A percentile compares a stretch with the other conserved stretches of the same genome.
These are phyloP conservation scores for Arachis stenosperma DNA, from an alignment of 306 rosid genomes.

Conservation along the genomic window DNA sequence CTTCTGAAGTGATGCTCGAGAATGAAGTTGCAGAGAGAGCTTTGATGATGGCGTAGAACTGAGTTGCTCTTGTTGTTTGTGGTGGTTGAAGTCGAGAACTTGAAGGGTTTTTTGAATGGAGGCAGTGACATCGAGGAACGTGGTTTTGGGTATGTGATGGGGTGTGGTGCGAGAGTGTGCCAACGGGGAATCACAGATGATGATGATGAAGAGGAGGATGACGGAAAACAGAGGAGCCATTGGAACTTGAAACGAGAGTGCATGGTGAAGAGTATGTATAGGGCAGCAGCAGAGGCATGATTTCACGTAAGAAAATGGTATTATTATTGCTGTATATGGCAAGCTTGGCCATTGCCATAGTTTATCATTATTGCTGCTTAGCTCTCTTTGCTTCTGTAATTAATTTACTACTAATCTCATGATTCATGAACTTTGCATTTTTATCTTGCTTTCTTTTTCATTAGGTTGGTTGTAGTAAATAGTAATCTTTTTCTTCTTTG, in stretches of 20 bases:
- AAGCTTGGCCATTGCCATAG: slow-evolving; percentile 17
- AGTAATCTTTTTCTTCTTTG: not conserved
- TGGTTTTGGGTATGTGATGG: slow-evolving; percentile 34
- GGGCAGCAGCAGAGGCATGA: not conserved
- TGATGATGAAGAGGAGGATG: slow-evolving; percentile 36
- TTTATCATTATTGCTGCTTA: not conserved
- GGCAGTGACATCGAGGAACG: slow-evolving; percentile 56
- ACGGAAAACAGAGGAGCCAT: slow-evolving; percentile 28
- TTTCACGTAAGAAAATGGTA: slow-evolving; percentile 44
- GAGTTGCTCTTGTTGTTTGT: not conserved
- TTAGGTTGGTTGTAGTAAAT: no score
- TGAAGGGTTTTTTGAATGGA: slow-evolving; percentile 44
- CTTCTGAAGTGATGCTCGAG: slow-evolving; percentile 59
- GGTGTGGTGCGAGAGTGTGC: slow-evolving; percentile 48
- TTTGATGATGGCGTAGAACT: slow-evolving; percentile 2
- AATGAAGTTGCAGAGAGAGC: slow-evolving; percentile 49
- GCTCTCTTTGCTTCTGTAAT: slow-evolving; percentile 5
- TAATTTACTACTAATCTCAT: slow-evolving; percentile 15
- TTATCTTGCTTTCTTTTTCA: slow-evolving; percentile 13
- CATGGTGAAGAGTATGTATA: not conserved
- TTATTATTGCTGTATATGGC: slow-evolving; percentile 6
- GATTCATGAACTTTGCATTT: slow-evolving; percentile 32
- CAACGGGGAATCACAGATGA: slow-evolving; percentile 19
- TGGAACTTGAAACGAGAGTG: not conserved
- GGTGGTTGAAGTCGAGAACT: slow-evolving; percentile 37